Conservation (phyloP, 257 asterid genomes). For the Salvia rosmarinus region DNA sequence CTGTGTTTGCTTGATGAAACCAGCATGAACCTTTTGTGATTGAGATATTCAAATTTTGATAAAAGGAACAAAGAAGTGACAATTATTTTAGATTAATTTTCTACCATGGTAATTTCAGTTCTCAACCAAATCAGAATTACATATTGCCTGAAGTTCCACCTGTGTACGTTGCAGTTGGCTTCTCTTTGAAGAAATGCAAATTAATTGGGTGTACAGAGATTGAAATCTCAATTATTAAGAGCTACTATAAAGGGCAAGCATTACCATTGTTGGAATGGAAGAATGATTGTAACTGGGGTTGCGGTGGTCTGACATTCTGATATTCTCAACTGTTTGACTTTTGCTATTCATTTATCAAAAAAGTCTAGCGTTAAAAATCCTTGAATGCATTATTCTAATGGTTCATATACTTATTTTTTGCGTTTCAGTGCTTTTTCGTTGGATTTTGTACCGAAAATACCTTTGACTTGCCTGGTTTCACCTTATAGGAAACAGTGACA, state of each 20-base stretch:
- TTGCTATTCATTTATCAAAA: not conserved
- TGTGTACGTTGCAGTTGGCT: conserved; percentile 18
- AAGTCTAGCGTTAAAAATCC: conserved; percentile 6
- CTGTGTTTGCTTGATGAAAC: conserved; percentile 20
- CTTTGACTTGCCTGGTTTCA: conserved; percentile 7
- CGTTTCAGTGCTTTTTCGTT: conserved; percentile 5
- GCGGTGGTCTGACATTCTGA: conserved; percentile 1
- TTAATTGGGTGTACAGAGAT: not conserved
- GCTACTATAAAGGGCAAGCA: not conserved
- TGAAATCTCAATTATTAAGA: not conserved
- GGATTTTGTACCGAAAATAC: not conserved
- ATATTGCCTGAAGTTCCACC: conserved; percentile 11
- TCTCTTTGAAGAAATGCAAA: conserved; percentile 12
- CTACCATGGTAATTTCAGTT: not conserved
- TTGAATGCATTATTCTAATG: conserved; percentile 16
- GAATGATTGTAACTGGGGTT: not conserved
- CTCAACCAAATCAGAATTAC: not conserved
- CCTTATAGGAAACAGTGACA: not conserved
- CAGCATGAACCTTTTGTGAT: conserved; percentile 23
- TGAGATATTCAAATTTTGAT: conserved; percentile 6
- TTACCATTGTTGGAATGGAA: conserved; percentile 7
- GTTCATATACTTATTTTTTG: not conserved
- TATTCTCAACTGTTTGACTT: not conserved
- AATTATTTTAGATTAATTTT: not conserved
- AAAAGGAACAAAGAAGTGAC: not conserved